phyloP scores from a whole-genome alignment of 139 green algal species.

The Gonium pectorale region DNA sequence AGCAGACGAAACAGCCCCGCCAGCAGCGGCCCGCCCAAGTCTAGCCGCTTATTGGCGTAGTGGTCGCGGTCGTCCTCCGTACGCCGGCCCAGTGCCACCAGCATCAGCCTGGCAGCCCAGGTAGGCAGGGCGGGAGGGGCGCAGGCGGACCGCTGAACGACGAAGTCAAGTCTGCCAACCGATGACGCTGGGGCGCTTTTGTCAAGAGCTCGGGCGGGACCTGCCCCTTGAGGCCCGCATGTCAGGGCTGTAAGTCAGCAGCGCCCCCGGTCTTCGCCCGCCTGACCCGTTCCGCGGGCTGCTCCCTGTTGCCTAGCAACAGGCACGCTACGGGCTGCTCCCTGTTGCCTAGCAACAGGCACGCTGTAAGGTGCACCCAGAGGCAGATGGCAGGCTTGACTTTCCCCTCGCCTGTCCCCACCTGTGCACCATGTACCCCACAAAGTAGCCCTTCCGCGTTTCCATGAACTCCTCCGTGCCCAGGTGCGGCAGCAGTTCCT shows the following conservation, averaged over 20 bases:
- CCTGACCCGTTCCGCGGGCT: too few relatives aligned
- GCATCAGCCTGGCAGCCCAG: constrained; percentile 87
- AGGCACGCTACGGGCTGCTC: too few relatives aligned
- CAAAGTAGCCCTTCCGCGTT: constrained; percentile 86
- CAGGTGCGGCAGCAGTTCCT: constrained; percentile 97
- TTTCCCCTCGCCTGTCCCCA: constrained; percentile 41
- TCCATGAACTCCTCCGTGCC: constrained; percentile 82
- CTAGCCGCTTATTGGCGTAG: constrained; percentile 98
- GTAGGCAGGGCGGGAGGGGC: neutral
- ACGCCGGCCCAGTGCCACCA: constrained; percentile 77
- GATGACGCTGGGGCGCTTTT: too few relatives aligned
- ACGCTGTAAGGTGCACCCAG: too few relatives aligned
- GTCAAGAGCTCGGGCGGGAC: too few relatives aligned
- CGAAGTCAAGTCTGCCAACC: too few relatives aligned
- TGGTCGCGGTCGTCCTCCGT: constrained; percentile 96
- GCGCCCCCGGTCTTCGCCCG: too few relatives aligned
- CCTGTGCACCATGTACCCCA: constrained; percentile 83
- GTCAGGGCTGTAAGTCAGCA: too few relatives aligned
- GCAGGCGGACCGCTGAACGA: neutral
- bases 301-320: too few relatives aligned
- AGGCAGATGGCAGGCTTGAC: too few relatives aligned
- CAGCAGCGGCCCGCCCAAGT: constrained; percentile 90
- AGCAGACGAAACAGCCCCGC: constrained; percentile 90
- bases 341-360: too few relatives aligned
- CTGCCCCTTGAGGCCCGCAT: too few relatives aligned